Percentiles rank a stretch among this genome's conserved stretches.
These are phyloP conservation scores for Yamadazyma phyllophila DNA, from an alignment of 805 yeast genomes.

Conservation along the genomic window DNA sequence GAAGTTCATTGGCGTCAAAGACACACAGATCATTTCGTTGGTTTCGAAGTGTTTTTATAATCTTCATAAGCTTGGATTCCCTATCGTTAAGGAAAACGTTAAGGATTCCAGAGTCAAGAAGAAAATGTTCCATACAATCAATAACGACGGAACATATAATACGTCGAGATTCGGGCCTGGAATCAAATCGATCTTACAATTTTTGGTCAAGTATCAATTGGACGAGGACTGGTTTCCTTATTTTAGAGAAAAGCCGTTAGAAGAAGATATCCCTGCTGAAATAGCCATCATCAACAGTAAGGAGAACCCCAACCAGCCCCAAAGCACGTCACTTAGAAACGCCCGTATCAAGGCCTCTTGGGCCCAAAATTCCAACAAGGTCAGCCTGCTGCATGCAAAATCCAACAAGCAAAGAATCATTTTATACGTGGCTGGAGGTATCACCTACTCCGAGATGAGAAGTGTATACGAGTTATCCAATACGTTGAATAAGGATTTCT, in stretches of 20 bases:
- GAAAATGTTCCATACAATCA: slow-evolving; percentile 55
- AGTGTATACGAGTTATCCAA: slow-evolving; percentile 68
- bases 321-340: slow-evolving; percentile 54
- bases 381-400: slow-evolving; percentile 5
- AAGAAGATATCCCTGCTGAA: slow-evolving; percentile 37
- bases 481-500: slow-evolving; percentile 65
- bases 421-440: slow-evolving; percentile 85
- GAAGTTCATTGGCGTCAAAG: slow-evolving; percentile 47
- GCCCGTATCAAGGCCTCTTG: slow-evolving; percentile 74
- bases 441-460: slow-evolving; percentile 78
- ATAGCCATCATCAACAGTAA: slow-evolving; percentile 10
- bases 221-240: slow-evolving; percentile 68
- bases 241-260: slow-evolving; percentile 69
- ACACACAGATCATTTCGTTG: slow-evolving; percentile 52
- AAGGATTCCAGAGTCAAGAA: slow-evolving; percentile 45
- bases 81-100: slow-evolving; percentile 44
- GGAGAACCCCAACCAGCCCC: slow-evolving; percentile 6
- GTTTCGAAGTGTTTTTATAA: slow-evolving; percentile 49
- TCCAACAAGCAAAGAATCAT: slow-evolving; percentile 62
- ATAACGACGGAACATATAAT: slow-evolving; percentile 51
- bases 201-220: slow-evolving; percentile 49
- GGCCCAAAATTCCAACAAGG: slow-evolving; percentile 48
- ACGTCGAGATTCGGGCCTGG: slow-evolving; percentile 77
- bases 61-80: slow-evolving; percentile 53
- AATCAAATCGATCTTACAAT: slow-evolving; percentile 54